phyloP scores from a whole-genome alignment of 768 basidiomycete species.

The Tulasnella calospora region DNA sequence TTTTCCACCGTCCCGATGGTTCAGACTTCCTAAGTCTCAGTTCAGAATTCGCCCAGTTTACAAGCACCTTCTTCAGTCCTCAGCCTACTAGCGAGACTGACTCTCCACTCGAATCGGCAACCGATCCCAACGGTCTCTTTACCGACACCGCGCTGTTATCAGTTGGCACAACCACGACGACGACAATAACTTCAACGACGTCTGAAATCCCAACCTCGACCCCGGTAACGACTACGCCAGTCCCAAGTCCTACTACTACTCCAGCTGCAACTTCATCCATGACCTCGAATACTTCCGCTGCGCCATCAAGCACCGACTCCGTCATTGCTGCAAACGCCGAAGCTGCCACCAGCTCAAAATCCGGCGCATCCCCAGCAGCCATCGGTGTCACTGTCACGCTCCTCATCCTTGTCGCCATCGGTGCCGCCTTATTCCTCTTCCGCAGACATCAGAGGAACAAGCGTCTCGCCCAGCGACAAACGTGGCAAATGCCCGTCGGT shows the following conservation, averaged over 20 bases:
- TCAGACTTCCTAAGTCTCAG: slow-evolving; percentile 3
- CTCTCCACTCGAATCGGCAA: background rate
- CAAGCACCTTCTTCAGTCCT: background rate
- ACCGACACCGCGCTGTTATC: background rate
- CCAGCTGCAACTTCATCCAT: background rate
- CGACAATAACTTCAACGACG: background rate
- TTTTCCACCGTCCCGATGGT: slow-evolving; percentile 3
- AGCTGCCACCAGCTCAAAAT: background rate
- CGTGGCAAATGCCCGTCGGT: slow-evolving; percentile 21
- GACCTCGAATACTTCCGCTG: slow-evolving; percentile 1
- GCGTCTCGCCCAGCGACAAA: slow-evolving; percentile 5
- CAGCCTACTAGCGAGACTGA: background rate
- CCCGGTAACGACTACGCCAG: background rate
- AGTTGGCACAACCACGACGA: background rate
- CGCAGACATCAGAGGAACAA: slow-evolving; percentile 6
- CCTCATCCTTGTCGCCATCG: slow-evolving; percentile 1
- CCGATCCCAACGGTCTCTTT: background rate
- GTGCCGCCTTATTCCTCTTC: slow-evolving; percentile 8
- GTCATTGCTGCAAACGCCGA: background rate
- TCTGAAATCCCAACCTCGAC: background rate
- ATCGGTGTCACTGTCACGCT: slow-evolving; percentile 24
- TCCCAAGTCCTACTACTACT: background rate
- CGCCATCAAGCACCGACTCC: background rate
- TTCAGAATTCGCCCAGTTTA: background rate
- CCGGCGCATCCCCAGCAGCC: slow-evolving; percentile 17